phyloP scores from a whole-genome alignment of 805 yeast genomes.

The Blastobotrys terrestris region DNA sequence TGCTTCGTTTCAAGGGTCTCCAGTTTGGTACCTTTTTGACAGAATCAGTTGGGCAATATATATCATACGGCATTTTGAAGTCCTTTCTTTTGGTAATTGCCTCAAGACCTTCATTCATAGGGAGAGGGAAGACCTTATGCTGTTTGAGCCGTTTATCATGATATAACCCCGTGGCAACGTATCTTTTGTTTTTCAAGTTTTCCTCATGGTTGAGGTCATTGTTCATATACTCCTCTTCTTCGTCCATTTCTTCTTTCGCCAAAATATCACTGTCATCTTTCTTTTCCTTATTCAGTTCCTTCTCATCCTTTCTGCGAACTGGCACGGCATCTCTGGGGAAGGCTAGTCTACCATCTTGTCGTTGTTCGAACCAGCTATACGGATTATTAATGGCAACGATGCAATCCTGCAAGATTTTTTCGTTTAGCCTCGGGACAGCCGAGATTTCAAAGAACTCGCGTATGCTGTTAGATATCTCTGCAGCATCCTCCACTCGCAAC shows the following conservation, averaged over 20 bases:
- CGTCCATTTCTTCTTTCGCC: constrained; percentile 13
- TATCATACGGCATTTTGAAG: constrained; percentile 32
- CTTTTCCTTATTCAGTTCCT: constrained; percentile 1
- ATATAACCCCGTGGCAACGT: constrained; percentile 8
- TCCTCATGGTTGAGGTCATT: background rate
- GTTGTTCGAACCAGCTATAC: background rate
- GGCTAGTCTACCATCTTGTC: background rate
- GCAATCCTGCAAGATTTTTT: constrained; percentile 2
- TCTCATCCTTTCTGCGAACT: background rate
- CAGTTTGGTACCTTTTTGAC: constrained; percentile 24
- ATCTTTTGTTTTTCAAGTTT: constrained; percentile 6
- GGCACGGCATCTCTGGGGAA: background rate
- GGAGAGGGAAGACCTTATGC: constrained; percentile 8
- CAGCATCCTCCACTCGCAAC: background rate
- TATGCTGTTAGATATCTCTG: background rate
- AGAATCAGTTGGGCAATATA: constrained; percentile 32
- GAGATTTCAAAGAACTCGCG: constrained; percentile 1
- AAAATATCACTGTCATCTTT: constrained; percentile 4
- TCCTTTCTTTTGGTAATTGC: constrained; percentile 13
- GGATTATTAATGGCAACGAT: constrained; percentile 1
- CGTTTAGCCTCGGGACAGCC: constrained; percentile 1
- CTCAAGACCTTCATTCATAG: constrained; percentile 2
- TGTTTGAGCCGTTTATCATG: background rate
- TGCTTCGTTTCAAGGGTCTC: constrained; percentile 28
- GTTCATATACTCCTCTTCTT: background rate